Base-by-base conservation (phyloP, 1,284 basidiomycete genomes). In the Pterula multifida region DNA sequence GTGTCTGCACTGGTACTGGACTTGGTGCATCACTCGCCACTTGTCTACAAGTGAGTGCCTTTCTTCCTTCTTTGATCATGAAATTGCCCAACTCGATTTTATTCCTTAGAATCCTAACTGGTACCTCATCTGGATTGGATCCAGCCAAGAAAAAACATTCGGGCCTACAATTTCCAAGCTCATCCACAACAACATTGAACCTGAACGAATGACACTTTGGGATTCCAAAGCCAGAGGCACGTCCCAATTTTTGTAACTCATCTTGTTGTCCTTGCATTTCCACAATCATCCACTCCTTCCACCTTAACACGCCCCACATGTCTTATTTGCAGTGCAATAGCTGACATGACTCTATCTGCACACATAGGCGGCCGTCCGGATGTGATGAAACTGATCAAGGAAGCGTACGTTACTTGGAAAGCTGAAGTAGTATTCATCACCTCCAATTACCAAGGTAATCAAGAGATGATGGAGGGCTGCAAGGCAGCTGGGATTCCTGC, bases 1-100 rank as follows among this genome's bases (percentile, higher is more conserved):
- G 85, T 60, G 79, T 89, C 54, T 89, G 86, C 63, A 89, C 86
- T 2, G 86, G 85, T 36, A 88, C 85, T n/a, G 85, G 86, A 49
- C 75, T 89, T 45, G 85, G 86, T 25, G 85, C 86, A 25, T 84
- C 83, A 1, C 72, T 88, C 17, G 79, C 85, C 13, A 88, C 85
- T 25, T 87, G 82, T 62, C 70, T 87, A 50, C 85, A 88, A 68
- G 71, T 70, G 47, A 53, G 61, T 52, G 39, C 21, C 39, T 4
- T 42, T 4, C 39, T 42, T 22, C 39, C 13, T 42, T 50, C 22
- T n/a, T 35, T 17, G 21, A 39, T 36, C 19, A 13, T 9, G 24
- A 21, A n/a, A 36, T 13, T 23, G 32, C 51, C 13, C 47, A 19
- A 23, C 21, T 47, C 42, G 32, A 26, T 42, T 36, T 35, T 36